Evolutionary conservation across 1,284 basidiomycete genomes (phyloP), one percentile per base, ranked within the genome.

Genomic region (Sparassis latifolia): DNA sequence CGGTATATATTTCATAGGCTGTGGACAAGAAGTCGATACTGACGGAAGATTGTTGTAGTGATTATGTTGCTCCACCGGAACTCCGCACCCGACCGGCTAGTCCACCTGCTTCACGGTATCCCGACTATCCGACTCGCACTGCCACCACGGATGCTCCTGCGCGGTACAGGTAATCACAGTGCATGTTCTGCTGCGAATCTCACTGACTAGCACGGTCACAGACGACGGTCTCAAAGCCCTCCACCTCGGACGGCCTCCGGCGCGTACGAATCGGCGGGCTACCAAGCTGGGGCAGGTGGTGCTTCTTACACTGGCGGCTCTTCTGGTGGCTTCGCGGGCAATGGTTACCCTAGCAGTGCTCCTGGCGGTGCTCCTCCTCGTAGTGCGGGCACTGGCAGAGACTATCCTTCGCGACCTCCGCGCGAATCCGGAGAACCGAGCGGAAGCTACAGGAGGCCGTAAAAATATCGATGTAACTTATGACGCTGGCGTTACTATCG

Each of bases 211-310:
- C 41, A 42, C 40, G 45, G 35, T 42, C 33, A 3, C 57, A 88
- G 86, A 52, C 84, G 86, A 62, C 83, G 86, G 49, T 89, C 86
- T 31, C 76, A 80, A 62, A 89, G 86, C 60, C 84, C 84, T 44
- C 67, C 70, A 33, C 62, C 72, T 53, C 71, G 77, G 47, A 58
- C 69, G 52, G 59, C 62, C 46, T 60, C 66, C 58, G 59, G 60
- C 62, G 65, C 59, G 49, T 72, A 70, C 59, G 67, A 67, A 58
- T 64, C 56, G 66, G 45, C 56, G 27, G 65, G 51, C 65, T 75
- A 68, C 66, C 62, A 60, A 64, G 59, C 61, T 69, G 63, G 69
- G 69, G 67, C 66, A 55, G 77, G 76, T 71, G 82, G 69, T 60
- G 66, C 73, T 58, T 66, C 73, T 54, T 82, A 81, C 63, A 65